Evolutionary conservation across 768 basidiomycete species (phyloP).

Genomic region (Clavulina sp.): DNA sequence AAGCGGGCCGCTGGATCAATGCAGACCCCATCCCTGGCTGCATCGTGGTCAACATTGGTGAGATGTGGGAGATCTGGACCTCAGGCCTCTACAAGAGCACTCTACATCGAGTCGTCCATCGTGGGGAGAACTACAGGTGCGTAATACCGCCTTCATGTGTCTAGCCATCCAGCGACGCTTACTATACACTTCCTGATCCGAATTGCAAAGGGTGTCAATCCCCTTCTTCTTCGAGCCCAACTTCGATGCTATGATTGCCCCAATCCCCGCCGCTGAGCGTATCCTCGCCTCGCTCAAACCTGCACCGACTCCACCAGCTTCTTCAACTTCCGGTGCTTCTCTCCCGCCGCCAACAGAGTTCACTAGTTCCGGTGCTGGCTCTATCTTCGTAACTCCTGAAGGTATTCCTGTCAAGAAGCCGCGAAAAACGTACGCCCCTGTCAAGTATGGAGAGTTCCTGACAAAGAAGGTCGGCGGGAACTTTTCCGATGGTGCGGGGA

Average conservation of each 20-base stretch:
- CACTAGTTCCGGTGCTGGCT: slow-evolving; percentile 10
- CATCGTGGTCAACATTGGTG: slow-evolving; percentile 81
- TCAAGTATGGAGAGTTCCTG: slow-evolving; percentile 69
- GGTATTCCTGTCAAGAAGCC: background rate
- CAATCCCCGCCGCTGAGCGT: slow-evolving; percentile 43
- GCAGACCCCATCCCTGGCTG: slow-evolving; percentile 73
- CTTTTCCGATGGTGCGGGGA: slow-evolving; percentile 26
- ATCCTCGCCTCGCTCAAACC: slow-evolving; percentile 15
- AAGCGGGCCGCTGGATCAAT: slow-evolving; percentile 58
- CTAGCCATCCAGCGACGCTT: background rate
- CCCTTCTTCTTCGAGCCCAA: slow-evolving; percentile 95
- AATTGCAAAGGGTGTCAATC: slow-evolving; percentile 17
- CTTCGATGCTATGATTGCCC: slow-evolving; percentile 50
- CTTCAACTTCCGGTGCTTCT: no score
- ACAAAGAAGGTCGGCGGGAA: slow-evolving; percentile 54
- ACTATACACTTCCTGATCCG: background rate
- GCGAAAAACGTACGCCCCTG: slow-evolving; percentile 28
- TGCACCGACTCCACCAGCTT: background rate
- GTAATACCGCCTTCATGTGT: background rate
- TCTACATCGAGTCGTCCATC: slow-evolving; percentile 76
- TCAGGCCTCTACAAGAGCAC: slow-evolving; percentile 77
- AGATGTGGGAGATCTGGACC: slow-evolving; percentile 67
- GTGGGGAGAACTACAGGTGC: slow-evolving; percentile 40
- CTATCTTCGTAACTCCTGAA: background rate
- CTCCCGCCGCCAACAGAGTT: background rate